Evolutionary conservation across 495 filamentous ascomycete species (phyloP), one percentile per base, ranked within the genome.

Genomic region (Aspergillus heteromorphus): DNA sequence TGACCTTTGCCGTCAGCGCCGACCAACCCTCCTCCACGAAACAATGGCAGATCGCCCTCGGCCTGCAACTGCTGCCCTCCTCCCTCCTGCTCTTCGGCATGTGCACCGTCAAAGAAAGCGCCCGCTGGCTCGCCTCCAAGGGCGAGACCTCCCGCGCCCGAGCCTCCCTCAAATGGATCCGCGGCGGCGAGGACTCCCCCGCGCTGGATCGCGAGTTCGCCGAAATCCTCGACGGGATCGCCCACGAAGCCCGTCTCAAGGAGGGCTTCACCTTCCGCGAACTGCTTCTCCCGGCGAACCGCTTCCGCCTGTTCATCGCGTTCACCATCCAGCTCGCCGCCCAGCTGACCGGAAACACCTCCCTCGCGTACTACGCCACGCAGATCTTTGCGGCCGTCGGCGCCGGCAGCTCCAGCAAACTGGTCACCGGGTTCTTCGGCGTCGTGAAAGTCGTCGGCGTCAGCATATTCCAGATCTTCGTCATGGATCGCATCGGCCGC

Each of bases 21-120:
- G 60, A 74, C 11, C 63, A 67, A 20, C 56, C 63, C 0, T 55
- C 50, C 42, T 59, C 66, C 6, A 64, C 67, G 3, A 65, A 54
- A 20, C 75, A 82, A 62, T 83, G 78, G 80, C 74, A 78, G 59
- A 79, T 80, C 27, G 72, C 77, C 6, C 54, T 82, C 23, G 77
- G 75, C 0, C 62, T 80, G 23, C 78, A 82, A 49, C 62, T 80
- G 30, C 60, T 74, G 0, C 74, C 77, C 0, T 72, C 72, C 8
- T 73, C 61, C 1, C 51, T 81, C 8, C 61, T 81, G 11, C 64
- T 73, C 4, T n/a, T 73, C 0, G 72, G 76, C 0, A 76, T 78
- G 69, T 60, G 72, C 2, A 73, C 73, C 2, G 55, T 79, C 6
- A 71, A 71, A 19, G 77, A 81, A 53, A 75, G 71, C 27, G 66